Percentiles rank a stretch among this genome's conserved stretches.
phyloP scores from a whole-genome alignment of 176 grass and related monocot species.

The Oryza nivara region DNA sequence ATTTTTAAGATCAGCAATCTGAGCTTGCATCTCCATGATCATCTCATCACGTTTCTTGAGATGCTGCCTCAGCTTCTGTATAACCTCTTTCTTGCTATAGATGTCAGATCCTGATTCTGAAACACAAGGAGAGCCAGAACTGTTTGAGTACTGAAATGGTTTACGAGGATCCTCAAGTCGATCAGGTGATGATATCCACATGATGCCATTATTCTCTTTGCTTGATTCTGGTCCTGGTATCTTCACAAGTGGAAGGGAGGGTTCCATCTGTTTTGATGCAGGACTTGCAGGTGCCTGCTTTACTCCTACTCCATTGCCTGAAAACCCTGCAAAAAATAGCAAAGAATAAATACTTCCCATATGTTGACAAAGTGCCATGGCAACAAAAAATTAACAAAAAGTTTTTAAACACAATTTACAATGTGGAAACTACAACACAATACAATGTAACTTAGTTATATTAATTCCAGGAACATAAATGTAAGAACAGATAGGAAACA shows the following conservation, averaged over 20 bases:
- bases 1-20: constrained; percentile 81
- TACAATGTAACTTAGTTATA: constrained; percentile 10
- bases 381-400: background rate
- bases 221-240: constrained; percentile 55
- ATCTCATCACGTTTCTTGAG: constrained; percentile 88
- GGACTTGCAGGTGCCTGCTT: constrained; percentile 51
- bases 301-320: constrained; percentile 52
- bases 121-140: constrained; percentile 76
- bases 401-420: constrained; percentile 4
- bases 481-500: constrained; percentile 10
- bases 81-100: constrained; percentile 90
- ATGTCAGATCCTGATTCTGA: constrained; percentile 95
- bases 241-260: constrained; percentile 77
- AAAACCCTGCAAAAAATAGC: constrained; percentile 41
- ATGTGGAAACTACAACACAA: constrained; percentile 5
- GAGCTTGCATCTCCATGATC: constrained; percentile 95
- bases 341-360: constrained; percentile 18
- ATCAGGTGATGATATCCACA: constrained; percentile 85
- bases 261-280: constrained; percentile 50
- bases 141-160: constrained; percentile 84
- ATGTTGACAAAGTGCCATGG: background rate
- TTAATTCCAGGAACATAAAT: constrained; percentile 24
- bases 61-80: constrained; percentile 89
- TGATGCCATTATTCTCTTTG: constrained; percentile 59
- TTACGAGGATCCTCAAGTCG: constrained; percentile 79